phyloP scores from a whole-genome alignment of 2,329 filamentous ascomycete genomes.

The Paracamarosporium sp. region DNA sequence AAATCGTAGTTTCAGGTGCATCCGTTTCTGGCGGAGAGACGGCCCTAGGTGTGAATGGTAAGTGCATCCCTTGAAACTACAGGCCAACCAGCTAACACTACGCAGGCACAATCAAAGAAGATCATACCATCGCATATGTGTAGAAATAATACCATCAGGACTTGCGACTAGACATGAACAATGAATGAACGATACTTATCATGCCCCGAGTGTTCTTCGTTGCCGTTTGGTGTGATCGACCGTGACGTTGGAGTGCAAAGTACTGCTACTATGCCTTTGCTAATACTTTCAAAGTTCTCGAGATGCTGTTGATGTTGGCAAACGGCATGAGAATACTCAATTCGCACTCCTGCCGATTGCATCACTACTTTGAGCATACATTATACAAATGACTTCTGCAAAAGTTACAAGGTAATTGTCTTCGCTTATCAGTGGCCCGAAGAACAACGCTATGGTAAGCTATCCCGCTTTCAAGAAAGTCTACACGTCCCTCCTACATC shows the following conservation, averaged over 20 bases:
- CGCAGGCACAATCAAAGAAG: conserved; percentile 69
- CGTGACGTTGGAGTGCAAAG: too few relatives aligned
- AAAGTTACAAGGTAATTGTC: background rate
- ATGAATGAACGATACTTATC: background rate
- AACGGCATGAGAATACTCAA: too few relatives aligned
- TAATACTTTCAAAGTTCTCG: too few relatives aligned
- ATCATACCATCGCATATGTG: conserved; percentile 72
- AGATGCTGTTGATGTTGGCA: background rate
- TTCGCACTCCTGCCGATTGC: too few relatives aligned
- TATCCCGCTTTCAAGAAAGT: background rate
- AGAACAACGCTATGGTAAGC: too few relatives aligned
- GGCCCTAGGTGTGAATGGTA: conserved; percentile 63
- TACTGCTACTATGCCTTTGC: too few relatives aligned
- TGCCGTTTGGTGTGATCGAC: background rate
- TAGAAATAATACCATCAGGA: conserved; percentile 16
- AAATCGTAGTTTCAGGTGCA: conserved; percentile 77
- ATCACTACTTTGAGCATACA: too few relatives aligned
- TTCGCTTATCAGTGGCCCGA: too few relatives aligned
- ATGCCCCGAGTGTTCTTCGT: background rate
- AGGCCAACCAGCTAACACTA: conserved; percentile 14
- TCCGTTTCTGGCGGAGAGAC: conserved; percentile 73
- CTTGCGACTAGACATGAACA: background rate
- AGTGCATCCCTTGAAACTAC: background rate
- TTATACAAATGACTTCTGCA: too few relatives aligned
- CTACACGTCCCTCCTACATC: background rate